Evolutionary conservation across 2,329 filamentous ascomycete genomes (phyloP).

Genomic region (Colletotrichum australisinense): DNA sequence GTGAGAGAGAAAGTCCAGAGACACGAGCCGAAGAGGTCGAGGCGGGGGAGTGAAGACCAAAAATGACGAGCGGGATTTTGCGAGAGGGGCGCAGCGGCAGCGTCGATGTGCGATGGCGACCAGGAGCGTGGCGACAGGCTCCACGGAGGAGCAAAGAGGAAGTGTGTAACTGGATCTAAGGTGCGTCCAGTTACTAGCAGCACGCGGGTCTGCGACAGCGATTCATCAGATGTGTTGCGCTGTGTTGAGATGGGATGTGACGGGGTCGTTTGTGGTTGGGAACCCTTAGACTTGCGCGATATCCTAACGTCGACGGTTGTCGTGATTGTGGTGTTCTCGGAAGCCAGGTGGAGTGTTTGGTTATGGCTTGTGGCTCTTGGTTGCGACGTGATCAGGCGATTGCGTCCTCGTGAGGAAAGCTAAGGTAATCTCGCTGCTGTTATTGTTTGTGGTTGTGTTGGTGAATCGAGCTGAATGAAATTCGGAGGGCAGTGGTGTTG

Average conservation of each 20-base stretch:
- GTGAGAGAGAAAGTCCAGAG: not conserved
- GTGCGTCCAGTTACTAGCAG: conserved; percentile 24
- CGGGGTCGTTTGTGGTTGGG: not conserved
- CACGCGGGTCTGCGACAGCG: not conserved
- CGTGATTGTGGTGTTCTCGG: not conserved
- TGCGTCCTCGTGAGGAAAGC: not conserved
- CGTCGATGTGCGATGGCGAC: conserved; percentile 11
- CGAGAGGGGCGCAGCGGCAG: not conserved
- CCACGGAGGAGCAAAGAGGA: conserved; percentile 12
- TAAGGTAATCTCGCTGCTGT: not conserved
- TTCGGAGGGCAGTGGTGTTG: not conserved
- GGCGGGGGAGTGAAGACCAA: not conserved
- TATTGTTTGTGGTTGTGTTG: not conserved
- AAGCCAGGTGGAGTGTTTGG: not conserved
- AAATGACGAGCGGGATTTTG: not conserved
- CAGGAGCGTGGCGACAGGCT: conserved; percentile 20
- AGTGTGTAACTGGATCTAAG: conserved; percentile 5
- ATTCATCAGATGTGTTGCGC: conserved; percentile 12
- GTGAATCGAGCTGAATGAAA: not conserved
- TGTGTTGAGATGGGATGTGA: conserved; percentile 6
- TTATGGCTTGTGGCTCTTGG: not conserved
- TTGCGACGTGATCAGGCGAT: not conserved
- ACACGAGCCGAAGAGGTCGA: not conserved
- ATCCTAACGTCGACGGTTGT: not conserved
- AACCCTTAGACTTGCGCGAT: not conserved